Conservation (phyloP, 495 filamentous ascomycete genomes). For the Aspergillus carlsbadensis region DNA sequence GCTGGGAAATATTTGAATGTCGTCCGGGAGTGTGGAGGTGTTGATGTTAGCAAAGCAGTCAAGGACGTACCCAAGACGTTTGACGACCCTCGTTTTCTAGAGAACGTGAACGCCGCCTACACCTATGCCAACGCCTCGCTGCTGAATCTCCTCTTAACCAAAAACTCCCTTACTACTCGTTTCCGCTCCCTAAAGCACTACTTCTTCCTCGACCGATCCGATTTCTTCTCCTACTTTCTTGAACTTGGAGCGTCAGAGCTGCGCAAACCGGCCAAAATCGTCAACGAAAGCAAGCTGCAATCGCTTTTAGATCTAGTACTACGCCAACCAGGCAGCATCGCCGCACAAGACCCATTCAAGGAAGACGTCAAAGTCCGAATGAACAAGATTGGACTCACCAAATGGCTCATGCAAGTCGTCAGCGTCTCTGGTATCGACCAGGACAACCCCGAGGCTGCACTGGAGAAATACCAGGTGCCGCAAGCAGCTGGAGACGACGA, state of each 20-base stretch:
- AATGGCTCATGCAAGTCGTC: constrained; percentile 92
- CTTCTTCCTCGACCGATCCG: constrained; percentile 96
- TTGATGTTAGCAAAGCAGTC: constrained; percentile 87
- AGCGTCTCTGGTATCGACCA: constrained; percentile 93
- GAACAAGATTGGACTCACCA: constrained; percentile 90
- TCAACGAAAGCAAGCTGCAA: constrained; percentile 91
- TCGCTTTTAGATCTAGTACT: constrained; percentile 92
- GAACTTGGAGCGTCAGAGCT: constrained; percentile 86
- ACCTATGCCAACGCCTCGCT: constrained; percentile 92
- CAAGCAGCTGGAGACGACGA: constrained; percentile 63
- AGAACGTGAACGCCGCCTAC: constrained; percentile 94
- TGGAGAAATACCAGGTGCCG: constrained; percentile 54
- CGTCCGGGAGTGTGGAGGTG: constrained; percentile 92
- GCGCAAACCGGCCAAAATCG: constrained; percentile 77
- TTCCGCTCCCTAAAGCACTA: constrained; percentile 94
- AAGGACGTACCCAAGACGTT: constrained; percentile 88
- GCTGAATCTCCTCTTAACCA: constrained; percentile 87
- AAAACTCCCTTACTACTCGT: constrained; percentile 83
- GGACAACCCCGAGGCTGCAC: constrained; percentile 61
- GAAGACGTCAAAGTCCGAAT: constrained; percentile 96
- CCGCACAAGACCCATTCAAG: constrained; percentile 92
- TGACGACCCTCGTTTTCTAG: constrained; percentile 83
- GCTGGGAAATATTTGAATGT: constrained; percentile 98
- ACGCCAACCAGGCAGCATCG: constrained; percentile 91
- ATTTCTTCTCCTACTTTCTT: constrained; percentile 97